phyloP scores from a whole-genome alignment of 179 eudicot species.

The Vitellaria paradoxa region DNA sequence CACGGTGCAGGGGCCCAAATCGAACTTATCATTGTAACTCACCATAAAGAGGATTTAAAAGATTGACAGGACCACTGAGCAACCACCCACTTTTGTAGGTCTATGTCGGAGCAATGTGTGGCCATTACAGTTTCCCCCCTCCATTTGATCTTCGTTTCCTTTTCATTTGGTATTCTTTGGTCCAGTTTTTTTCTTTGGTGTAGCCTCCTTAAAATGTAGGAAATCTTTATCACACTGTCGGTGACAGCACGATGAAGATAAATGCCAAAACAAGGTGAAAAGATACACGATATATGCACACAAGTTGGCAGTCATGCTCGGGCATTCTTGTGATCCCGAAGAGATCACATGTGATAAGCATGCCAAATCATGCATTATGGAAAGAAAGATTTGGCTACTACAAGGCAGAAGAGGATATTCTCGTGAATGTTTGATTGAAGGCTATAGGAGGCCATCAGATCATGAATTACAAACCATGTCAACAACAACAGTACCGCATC shows the following conservation, averaged over 20 bases:
- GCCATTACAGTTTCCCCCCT: background rate
- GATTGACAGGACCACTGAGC: slow-evolving; percentile 10
- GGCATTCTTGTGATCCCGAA: background rate
- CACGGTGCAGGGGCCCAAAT: slow-evolving; percentile 12
- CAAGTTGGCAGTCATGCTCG: background rate
- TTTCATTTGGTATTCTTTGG: background rate
- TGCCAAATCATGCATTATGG: background rate
- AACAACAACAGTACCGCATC: no score
- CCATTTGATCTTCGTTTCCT: background rate
- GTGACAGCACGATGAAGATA: background rate
- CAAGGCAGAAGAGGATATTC: background rate
- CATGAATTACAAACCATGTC: no score
- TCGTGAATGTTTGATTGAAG: no score
- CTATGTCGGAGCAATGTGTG: background rate
- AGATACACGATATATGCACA: no score
- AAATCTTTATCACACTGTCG: background rate
- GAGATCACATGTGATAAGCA: slow-evolving; percentile 3
- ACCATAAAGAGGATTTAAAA: slow-evolving; percentile 12
- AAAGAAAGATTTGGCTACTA: background rate
- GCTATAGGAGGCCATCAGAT: no score
- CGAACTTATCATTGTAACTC: background rate
- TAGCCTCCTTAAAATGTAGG: background rate
- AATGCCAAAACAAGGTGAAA: no score
- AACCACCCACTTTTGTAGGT: slow-evolving; percentile 15
- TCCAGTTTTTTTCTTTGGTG: background rate